A percentile compares a stretch with the other conserved stretches of the same genome.
These are phyloP conservation scores for Vitis hybrid DNA, from an alignment of 177 flowering plant genomes.

Conservation along the genomic window DNA sequence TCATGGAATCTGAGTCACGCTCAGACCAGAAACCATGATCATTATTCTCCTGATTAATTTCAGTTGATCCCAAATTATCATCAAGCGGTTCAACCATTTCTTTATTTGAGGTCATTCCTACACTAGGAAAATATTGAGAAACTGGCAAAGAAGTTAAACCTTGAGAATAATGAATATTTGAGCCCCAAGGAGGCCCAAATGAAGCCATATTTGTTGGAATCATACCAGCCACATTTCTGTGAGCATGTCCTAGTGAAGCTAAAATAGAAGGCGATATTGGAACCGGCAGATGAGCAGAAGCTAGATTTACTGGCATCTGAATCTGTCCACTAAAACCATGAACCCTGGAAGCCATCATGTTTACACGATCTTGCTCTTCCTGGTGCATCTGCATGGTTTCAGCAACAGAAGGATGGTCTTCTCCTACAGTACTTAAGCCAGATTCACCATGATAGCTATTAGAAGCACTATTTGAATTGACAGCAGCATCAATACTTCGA, in stretches of 20 bases:
- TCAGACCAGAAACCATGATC: constrained; percentile 66
- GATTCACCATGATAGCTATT: constrained; percentile 42
- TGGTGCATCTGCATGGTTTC: constrained; percentile 65
- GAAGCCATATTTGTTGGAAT: constrained; percentile 65
- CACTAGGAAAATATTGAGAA: constrained; percentile 59
- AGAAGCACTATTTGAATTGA: constrained; percentile 27
- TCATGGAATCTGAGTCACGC: constrained; percentile 47
- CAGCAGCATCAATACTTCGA: constrained; percentile 49
- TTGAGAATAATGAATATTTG: constrained; percentile 65
- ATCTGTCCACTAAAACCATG: constrained; percentile 68
- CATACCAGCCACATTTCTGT: constrained; percentile 61
- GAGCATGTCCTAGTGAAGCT: constrained; percentile 73
- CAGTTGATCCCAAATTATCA: constrained; percentile 46
- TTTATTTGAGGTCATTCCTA: constrained; percentile 49
- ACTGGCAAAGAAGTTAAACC: constrained; percentile 58
- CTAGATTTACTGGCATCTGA: constrained; percentile 64
- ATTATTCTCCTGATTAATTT: constrained; percentile 44
- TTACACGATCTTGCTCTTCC: constrained; percentile 87
- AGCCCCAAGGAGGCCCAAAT: constrained; percentile 62
- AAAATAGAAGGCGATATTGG: constrained; percentile 64
- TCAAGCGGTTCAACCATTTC: constrained; percentile 45
- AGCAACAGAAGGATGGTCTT: constrained; percentile 45
- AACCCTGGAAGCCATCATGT: constrained; percentile 67
- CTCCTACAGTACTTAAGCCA: constrained; percentile 31
- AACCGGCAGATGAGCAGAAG: constrained; percentile 61